Conservation (phyloP, 192 early-diverging fungal species). For the Umbelopsis isabellina region DNA sequence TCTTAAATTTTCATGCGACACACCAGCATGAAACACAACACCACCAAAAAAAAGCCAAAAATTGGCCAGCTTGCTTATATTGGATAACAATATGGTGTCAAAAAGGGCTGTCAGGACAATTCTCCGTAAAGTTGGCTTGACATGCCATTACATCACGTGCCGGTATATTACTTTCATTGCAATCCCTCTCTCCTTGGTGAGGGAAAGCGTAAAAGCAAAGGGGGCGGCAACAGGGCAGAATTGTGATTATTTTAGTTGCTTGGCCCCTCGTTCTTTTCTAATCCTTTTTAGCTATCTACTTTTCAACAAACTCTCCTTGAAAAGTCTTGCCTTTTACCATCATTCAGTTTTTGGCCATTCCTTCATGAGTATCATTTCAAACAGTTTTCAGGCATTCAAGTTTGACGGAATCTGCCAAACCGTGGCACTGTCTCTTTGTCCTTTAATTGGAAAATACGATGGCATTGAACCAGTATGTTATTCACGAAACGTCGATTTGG, state of each 20-base stretch:
- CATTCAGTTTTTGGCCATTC: slow-evolving; percentile 12
- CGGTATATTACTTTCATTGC: slow-evolving; percentile 15
- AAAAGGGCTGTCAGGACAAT: too few relatives aligned
- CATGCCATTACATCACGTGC: not conserved
- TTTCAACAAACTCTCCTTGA: slow-evolving; percentile 9
- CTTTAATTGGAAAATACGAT: slow-evolving; percentile 75
- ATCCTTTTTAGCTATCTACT: slow-evolving; percentile 26
- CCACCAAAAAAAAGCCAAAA: too few relatives aligned
- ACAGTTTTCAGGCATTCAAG: slow-evolving; percentile 68
- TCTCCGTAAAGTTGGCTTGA: too few relatives aligned
- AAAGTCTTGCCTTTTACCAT: slow-evolving; percentile 17
- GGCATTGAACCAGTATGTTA: slow-evolving; percentile 92
- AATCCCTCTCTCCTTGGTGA: slow-evolving; percentile 19
- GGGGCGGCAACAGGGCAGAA: slow-evolving; percentile 19
- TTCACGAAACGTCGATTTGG: slow-evolving; percentile 91
- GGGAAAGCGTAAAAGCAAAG: not conserved
- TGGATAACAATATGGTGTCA: too few relatives aligned
- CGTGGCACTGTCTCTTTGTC: slow-evolving; percentile 87
- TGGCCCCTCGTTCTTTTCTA: slow-evolving; percentile 33
- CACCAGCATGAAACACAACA: too few relatives aligned
- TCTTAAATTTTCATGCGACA: too few relatives aligned
- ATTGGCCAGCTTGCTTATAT: too few relatives aligned
- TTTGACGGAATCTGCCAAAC: slow-evolving; percentile 90
- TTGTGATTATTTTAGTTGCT: slow-evolving; percentile 21
- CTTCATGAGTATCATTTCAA: slow-evolving; percentile 37